Evolutionary conservation across 202 grass and related monocot species (phyloP).

Genomic region (Schoenoplectus tabernaemontani): DNA sequence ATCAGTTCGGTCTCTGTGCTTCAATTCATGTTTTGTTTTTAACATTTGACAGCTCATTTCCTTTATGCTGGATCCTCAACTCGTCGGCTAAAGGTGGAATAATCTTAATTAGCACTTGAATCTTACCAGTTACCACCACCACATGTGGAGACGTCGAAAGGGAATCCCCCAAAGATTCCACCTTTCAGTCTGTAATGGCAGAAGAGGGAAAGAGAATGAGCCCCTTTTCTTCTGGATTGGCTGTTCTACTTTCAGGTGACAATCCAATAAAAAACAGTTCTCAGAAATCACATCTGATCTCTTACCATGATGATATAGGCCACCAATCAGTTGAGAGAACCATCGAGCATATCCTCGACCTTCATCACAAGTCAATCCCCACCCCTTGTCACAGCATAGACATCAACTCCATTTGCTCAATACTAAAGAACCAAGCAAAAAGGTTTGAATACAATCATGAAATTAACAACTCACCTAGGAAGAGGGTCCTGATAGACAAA

Average conservation of each 20-base stretch:
- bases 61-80: not conserved
- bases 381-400: slow-evolving; percentile 29
- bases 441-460: slow-evolving; percentile 35
- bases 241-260: slow-evolving; percentile 54
- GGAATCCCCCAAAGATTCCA: slow-evolving; percentile 1
- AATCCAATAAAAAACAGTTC: slow-evolving; percentile 32
- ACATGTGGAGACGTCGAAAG: slow-evolving; percentile 11
- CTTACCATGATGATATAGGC: slow-evolving; percentile 64
- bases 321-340: slow-evolving; percentile 61
- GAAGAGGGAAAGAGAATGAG: slow-evolving; percentile 46
- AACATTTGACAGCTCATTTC: not conserved
- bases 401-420: slow-evolving; percentile 33
- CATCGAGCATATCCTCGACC: slow-evolving; percentile 68
- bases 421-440: slow-evolving; percentile 46
- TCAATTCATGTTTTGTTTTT: not conserved
- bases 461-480: slow-evolving; percentile 14
- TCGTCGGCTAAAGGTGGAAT: not conserved
- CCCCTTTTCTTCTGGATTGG: slow-evolving; percentile 63
- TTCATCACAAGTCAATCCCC: slow-evolving; percentile 50
- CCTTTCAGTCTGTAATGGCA: slow-evolving; percentile 32
- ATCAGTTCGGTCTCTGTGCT: not conserved
- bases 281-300: slow-evolving; percentile 74
- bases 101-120: slow-evolving; percentile 3
- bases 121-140: not conserved
- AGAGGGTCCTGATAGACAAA: slow-evolving; percentile 44